Evolutionary conservation across 257 asterid genomes (phyloP).

Genomic region (Scutellaria baicalensis): DNA sequence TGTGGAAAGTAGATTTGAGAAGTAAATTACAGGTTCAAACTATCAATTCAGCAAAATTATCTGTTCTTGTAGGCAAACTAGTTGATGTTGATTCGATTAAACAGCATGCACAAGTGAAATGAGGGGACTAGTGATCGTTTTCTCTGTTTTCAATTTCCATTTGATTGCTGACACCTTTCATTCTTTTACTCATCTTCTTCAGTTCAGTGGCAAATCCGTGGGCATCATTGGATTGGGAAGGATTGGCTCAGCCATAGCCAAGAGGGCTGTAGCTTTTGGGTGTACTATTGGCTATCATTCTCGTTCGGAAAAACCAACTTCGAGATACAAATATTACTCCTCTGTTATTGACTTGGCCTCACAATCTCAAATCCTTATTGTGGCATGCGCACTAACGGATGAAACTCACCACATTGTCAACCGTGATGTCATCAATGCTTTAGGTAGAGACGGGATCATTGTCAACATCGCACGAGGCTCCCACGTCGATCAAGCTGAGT

Average conservation of each 20-base stretch:
- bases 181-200: conserved; percentile 5
- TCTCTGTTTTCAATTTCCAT: not conserved
- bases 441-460: conserved; percentile 50
- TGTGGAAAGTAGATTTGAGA: not conserved
- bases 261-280: conserved; percentile 66
- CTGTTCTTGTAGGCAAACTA: not conserved
- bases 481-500: conserved; percentile 52
- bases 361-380: conserved; percentile 48
- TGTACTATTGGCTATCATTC: conserved; percentile 57
- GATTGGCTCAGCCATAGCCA: conserved; percentile 76
- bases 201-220: conserved; percentile 67
- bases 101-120: not conserved
- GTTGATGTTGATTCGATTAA: not conserved
- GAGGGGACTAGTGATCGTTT: not conserved
- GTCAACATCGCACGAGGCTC: conserved; percentile 63
- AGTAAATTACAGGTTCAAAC: not conserved
- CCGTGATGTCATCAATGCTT: conserved; percentile 44
- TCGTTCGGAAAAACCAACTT: conserved; percentile 36
- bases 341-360: conserved; percentile 39
- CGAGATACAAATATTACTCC: conserved; percentile 39
- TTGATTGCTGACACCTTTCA: not conserved
- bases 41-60: not conserved
- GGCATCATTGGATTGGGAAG: conserved; percentile 75
- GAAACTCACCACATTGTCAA: conserved; percentile 57
- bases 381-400: conserved; percentile 50